Evolutionary conservation across 169 alveolate genomes (phyloP).

Genomic region (Condylostoma magnum): DNA sequence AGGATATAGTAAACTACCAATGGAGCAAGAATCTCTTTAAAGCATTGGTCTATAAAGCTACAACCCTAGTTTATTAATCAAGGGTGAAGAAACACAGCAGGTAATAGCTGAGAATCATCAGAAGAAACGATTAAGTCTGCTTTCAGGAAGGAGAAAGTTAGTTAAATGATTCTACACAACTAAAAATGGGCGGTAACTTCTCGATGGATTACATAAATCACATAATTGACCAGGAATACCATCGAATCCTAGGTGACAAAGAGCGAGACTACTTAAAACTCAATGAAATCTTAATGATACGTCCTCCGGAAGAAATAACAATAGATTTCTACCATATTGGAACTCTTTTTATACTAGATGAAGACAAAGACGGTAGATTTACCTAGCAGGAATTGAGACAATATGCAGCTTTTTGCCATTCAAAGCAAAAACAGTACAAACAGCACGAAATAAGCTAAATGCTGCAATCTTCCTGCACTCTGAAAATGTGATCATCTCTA

Average conservation of each 20-base stretch:
- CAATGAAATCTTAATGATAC: constrained; percentile 27
- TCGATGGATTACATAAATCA: constrained; percentile 8
- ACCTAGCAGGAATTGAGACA: constrained; percentile 50
- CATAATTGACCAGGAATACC: not conserved
- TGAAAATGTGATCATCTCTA: constrained; percentile 56
- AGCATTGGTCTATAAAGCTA: too few relatives aligned
- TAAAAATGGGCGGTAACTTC: constrained; percentile 28
- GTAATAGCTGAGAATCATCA: too few relatives aligned
- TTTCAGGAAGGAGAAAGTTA: too few relatives aligned
- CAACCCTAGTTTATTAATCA: too few relatives aligned
- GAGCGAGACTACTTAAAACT: constrained; percentile 41
- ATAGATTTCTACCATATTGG: constrained; percentile 63
- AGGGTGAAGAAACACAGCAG: too few relatives aligned
- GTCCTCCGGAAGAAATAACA: constrained; percentile 51
- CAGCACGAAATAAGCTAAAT: constrained; percentile 56
- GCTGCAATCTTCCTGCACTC: constrained; percentile 61
- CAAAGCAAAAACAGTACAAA: constrained; percentile 56
- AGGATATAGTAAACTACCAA: too few relatives aligned
- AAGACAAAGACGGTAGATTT: constrained; percentile 73
- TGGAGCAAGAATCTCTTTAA: too few relatives aligned
- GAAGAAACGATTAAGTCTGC: too few relatives aligned
- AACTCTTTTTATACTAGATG: constrained; percentile 51
- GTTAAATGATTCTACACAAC: too few relatives aligned
- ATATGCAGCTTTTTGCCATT: constrained; percentile 45
- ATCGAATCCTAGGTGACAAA: constrained; percentile 16